A percentile compares a stretch with the other conserved stretches of the same genome.
Conservation (phyloP, 352 stramenopile genomes). For the Pythium phragmitis region DNA sequence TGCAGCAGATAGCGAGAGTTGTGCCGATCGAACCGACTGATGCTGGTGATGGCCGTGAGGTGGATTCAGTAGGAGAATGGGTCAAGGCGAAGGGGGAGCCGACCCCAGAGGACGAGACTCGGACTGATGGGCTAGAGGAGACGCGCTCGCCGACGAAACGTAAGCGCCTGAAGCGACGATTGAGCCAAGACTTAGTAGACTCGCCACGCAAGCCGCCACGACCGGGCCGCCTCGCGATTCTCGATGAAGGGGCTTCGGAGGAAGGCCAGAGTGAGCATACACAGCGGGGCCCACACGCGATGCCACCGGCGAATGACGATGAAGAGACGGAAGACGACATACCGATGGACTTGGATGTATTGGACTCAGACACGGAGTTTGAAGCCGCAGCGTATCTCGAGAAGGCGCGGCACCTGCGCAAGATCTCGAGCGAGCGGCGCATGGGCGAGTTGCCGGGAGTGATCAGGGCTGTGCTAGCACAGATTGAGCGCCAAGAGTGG, state of each 20-base stretch:
- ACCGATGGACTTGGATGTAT: constrained; percentile 14
- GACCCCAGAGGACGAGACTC: background rate
- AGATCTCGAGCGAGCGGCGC: constrained; percentile 17
- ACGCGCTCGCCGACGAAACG: background rate
- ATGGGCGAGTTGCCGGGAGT: constrained; percentile 14
- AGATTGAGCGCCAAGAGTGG: constrained; percentile 13
- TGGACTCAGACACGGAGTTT: constrained; percentile 16
- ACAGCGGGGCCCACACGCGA: background rate
- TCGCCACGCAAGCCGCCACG: constrained; percentile 22
- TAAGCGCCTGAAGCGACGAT: constrained; percentile 2
- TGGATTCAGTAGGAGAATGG: background rate
- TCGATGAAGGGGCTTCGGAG: constrained; percentile 1
- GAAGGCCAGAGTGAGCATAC: background rate
- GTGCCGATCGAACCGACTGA: background rate
- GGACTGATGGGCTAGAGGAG: background rate
- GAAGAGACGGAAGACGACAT: constrained; percentile 11
- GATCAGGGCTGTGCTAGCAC: background rate
- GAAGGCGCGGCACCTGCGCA: constrained; percentile 16
- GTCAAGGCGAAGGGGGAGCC: background rate
- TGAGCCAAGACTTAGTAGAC: constrained; percentile 10
- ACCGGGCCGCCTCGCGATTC: constrained; percentile 4
- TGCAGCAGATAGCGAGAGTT: background rate
- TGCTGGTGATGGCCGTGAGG: too few relatives aligned
- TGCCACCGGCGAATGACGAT: constrained; percentile 1
- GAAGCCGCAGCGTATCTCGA: constrained; percentile 11